Evolutionary conservation across 2,329 filamentous ascomycete genomes (phyloP), one percentile per base, ranked within the genome.

Genomic region (Diaporthe destruens): DNA sequence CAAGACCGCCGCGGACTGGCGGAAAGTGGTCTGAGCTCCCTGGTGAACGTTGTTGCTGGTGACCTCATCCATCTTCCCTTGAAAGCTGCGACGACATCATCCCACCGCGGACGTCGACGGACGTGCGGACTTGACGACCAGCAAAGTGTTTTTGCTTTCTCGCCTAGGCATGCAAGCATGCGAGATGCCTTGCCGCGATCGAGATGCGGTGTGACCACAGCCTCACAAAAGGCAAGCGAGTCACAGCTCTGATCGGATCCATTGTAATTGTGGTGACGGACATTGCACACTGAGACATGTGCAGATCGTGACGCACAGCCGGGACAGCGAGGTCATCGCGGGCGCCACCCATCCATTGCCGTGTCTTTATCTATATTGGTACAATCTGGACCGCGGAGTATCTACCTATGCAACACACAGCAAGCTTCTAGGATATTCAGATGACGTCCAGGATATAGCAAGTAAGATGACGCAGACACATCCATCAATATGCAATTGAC

Each of bases 121-220:
- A 51, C 36, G 32, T 36, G 29, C 34, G 25, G 44, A 18, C 32
- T 18, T 49, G 44, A 20, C 23, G 23, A 14, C n/a, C 56, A 42
- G 12, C n/a, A 11, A 59, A 25, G 36, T 6, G 18, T 36, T 11
- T 25, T 25, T 25, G 11, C 5, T 51, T 51, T 23, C 9, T 23
- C 20, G 29, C 59, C 42, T 29, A 36, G 20, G 44, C 59, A 65
- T 47, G 47, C 18, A 36, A 11, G 44, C 59, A 65, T 47, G 47
- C 18, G 3, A 32, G 25, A 51, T 20, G n/a, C 61, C 59, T 36
- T 36, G 61, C 44, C 29, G n/a, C 29, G 20, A 36, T 51, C 61
- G 39, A 25, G 61, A 66, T 39, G 61, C 32, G 23, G 47, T 51
- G 44, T 66, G 61, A 66, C 61, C 29, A n/a, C 32, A 51, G 20